These are phyloP conservation scores for Eucalyptus regnans DNA, from an alignment of 345 rosid species.

Conservation along the genomic window DNA sequence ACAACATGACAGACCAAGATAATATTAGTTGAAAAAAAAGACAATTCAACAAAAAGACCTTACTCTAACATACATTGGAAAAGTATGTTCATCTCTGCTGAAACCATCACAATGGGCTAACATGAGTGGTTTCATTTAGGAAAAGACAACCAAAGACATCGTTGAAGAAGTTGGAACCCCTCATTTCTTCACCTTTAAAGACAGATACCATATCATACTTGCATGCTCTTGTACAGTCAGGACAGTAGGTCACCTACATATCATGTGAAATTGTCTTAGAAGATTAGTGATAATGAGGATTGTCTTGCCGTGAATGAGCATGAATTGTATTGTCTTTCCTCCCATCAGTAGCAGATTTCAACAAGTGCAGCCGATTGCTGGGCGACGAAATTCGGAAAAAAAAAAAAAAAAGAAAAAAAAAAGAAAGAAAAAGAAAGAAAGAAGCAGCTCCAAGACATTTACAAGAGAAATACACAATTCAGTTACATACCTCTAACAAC, in stretches of 20 bases:
- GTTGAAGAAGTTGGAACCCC: constrained; percentile 68
- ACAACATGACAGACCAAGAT: not conserved
- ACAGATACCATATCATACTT: constrained; percentile 49
- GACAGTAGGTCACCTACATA: constrained; percentile 81
- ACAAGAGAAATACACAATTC: not conserved
- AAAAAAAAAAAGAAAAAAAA: not conserved
- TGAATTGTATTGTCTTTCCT: not conserved
- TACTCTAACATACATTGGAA: not conserved
- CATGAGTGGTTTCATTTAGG: constrained; percentile 48
- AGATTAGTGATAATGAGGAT: not conserved
- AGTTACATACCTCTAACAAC: constrained; percentile 69
- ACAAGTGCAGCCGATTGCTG: not conserved
- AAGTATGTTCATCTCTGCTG: not conserved
- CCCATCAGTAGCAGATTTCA: not conserved
- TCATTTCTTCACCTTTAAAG: constrained; percentile 17
- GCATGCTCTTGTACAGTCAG: constrained; percentile 92
- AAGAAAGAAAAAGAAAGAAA: not conserved
- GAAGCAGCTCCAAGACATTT: not conserved
- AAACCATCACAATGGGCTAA: constrained; percentile 22
- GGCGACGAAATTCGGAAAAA: accelerated
- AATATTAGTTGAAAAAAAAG: not conserved
- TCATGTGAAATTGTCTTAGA: not conserved
- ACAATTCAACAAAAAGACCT: not conserved
- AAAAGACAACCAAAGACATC: constrained; percentile 75
- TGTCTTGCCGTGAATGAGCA: not conserved